Base-by-base conservation (phyloP, 495 filamentous ascomycete genomes). In the Penicillium alfredii region DNA sequence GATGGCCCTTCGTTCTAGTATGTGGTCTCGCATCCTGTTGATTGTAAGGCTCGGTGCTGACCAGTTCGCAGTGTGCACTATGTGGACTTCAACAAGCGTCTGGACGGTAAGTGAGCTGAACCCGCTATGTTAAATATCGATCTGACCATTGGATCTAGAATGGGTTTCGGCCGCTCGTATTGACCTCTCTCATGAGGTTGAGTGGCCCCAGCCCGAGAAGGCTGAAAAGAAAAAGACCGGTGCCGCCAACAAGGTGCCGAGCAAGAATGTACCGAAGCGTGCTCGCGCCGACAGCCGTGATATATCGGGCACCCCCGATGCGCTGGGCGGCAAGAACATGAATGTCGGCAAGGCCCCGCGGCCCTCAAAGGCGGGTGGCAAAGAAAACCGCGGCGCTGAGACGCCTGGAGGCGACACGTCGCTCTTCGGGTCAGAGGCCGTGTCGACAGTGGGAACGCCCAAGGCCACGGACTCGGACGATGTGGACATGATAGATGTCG, bases 11-110 rank as follows among this genome's bases (percentile, higher is more conserved):
- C 83, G 36, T 94, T 88, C 55, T 96, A 95, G 73, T 76, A 66
- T 34, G 67, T 55, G 24, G 5, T 23, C 19, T 20, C n/a, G 6
- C n/a, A 35, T 28, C 8, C 3, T 1, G 18, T 14, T 28, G 3
- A 18, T 12, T 33, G 5, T 27, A 14, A n/a, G n/a, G n/a, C 16
- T 33, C 18, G 11, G n/a, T 40, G 36, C 54, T 66, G 36, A 60
- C 30, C 20, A 18, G 12, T 47, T 19, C 35, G 78, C 35, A 79
- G 75, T 56, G 90, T 94, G 49, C 94, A 98, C 60, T 98, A 97
- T 62, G 87, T 95, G 40, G 93, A 96, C 46, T 98, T 95, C 77
- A 98, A 98, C 68, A 98, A 98, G 56, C 92, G 92, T 68, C 75
- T 98, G 11, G 92, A 98, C 61, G 75, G 72, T 76, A 55, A 44